phyloP scores from a whole-genome alignment of 2,329 filamentous ascomycete genomes.

The Ascochyta lentis region DNA sequence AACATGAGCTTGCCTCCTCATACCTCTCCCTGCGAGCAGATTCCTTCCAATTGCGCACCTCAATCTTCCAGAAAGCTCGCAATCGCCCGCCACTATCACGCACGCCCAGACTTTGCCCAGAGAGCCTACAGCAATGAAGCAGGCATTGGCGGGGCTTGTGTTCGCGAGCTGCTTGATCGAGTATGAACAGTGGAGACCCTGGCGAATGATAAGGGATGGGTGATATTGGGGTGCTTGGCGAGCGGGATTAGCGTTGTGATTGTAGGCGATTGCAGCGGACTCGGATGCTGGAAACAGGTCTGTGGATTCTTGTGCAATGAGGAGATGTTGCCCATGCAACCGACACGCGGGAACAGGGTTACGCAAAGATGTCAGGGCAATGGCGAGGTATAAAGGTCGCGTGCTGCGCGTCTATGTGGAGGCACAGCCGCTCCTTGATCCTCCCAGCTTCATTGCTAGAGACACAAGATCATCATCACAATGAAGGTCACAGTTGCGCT shows the following conservation, averaged over 20 bases:
- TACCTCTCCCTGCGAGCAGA: slow-evolving; percentile 4
- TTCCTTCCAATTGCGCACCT: slow-evolving; percentile 10
- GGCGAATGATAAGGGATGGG: slow-evolving; percentile 10
- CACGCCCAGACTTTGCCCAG: slow-evolving; percentile 23
- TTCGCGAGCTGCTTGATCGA: slow-evolving; percentile 18
- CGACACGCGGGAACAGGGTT: slow-evolving; percentile 6
- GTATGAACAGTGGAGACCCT: slow-evolving; percentile 5
- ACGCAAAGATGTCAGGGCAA: slow-evolving; percentile 6
- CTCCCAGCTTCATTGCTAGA: slow-evolving; percentile 7
- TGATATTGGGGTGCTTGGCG: slow-evolving; percentile 15
- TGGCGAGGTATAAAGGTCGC: slow-evolving; percentile 9
- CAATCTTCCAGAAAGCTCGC: slow-evolving; percentile 1
- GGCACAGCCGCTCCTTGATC: slow-evolving; percentile 12
- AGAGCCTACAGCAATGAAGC: slow-evolving; percentile 19
- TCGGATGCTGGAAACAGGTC: slow-evolving; percentile 12
- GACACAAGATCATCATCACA: slow-evolving; percentile 12
- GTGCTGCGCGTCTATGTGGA: not conserved
- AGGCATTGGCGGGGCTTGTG: slow-evolving; percentile 19
- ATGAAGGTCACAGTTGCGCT: slow-evolving; percentile 35
- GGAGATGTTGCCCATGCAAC: slow-evolving; percentile 3
- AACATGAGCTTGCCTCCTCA: slow-evolving; percentile 5
- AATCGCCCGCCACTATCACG: slow-evolving; percentile 22
- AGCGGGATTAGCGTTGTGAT: slow-evolving; percentile 5
- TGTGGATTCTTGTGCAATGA: slow-evolving; percentile 1
- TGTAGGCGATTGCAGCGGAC: slow-evolving; percentile 9